These are phyloP conservation scores for Geotrichum carabidarum DNA, from an alignment of 1,139 yeast species.

Conservation along the genomic window DNA sequence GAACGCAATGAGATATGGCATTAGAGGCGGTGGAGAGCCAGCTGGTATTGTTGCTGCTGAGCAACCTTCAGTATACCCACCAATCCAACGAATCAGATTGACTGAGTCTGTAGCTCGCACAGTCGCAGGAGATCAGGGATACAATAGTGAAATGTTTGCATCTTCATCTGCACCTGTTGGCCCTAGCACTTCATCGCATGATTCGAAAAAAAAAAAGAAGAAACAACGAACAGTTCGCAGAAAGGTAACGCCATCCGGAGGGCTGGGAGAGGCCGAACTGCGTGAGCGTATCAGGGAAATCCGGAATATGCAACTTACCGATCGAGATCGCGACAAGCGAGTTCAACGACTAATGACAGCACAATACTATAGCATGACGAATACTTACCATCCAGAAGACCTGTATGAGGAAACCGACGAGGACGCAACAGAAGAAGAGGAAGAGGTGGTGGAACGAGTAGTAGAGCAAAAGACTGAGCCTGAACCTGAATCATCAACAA, in stretches of 20 bases:
- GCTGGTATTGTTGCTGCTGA: constrained; percentile 51
- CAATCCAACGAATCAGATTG: constrained; percentile 50
- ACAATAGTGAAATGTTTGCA: constrained; percentile 5
- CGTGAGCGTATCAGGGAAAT: constrained; percentile 56
- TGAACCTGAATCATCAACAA: neutral
- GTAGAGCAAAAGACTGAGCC: constrained; percentile 24
- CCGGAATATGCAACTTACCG: constrained; percentile 46
- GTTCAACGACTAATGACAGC: constrained; percentile 79
- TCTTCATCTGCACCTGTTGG: constrained; percentile 19
- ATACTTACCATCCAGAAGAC: constrained; percentile 17
- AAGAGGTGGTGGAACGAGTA: constrained; percentile 27
- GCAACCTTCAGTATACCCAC: constrained; percentile 46
- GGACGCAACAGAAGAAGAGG: constrained; percentile 27
- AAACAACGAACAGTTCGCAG: neutral
- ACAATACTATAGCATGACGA: constrained; percentile 49
- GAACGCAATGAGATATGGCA: constrained; percentile 14
- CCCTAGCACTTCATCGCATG: neutral
- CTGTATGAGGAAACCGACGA: constrained; percentile 22
- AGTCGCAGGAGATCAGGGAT: constrained; percentile 10
- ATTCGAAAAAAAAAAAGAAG: neutral
- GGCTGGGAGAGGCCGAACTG: constrained; percentile 29
- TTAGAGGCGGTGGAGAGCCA: constrained; percentile 43
- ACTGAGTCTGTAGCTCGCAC: constrained; percentile 24
- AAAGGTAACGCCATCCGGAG: neutral
- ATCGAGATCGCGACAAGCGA: constrained; percentile 53